A percentile compares a stretch with the other conserved stretches of the same genome.
These are phyloP conservation scores for Xylariaceae sp. DNA, from an alignment of 2,329 filamentous ascomycete species.

Conservation along the genomic window DNA sequence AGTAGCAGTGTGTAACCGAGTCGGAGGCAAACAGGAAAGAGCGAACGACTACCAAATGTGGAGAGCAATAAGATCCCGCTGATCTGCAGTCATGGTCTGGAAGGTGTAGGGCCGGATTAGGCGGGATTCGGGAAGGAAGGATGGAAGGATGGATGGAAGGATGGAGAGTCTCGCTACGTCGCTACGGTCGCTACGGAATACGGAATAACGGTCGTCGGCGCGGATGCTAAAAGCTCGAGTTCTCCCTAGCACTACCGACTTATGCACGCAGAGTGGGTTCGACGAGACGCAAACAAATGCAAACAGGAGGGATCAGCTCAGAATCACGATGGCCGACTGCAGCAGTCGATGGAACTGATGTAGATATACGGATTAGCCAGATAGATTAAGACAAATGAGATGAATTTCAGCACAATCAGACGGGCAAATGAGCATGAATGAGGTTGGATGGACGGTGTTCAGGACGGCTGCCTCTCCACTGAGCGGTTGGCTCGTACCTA, in stretches of 20 bases:
- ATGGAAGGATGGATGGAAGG: neutral
- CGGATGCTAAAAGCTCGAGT: neutral
- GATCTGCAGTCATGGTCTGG: conserved; percentile 29
- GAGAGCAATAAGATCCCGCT: conserved; percentile 19
- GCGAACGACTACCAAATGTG: conserved; percentile 20
- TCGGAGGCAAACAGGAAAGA: no score
- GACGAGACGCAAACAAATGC: neutral
- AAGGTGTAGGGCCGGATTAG: neutral
- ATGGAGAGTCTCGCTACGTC: neutral
- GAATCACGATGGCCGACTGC: neutral
- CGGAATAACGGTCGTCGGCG: neutral
- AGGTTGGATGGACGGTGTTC: no score
- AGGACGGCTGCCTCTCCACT: no score
- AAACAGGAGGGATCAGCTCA: neutral
- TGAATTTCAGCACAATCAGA: neutral
- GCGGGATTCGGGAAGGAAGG: neutral
- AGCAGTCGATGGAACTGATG: neutral
- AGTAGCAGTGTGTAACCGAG: no score
- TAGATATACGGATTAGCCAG: neutral
- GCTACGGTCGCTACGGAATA: no score
- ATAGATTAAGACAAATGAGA: neutral
- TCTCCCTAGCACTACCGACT: neutral
- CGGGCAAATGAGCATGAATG: neutral
- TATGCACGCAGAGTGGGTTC: neutral
- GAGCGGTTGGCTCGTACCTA: no score